phyloP scores from a whole-genome alignment of 805 yeast species.

The Candida glaebosa region DNA sequence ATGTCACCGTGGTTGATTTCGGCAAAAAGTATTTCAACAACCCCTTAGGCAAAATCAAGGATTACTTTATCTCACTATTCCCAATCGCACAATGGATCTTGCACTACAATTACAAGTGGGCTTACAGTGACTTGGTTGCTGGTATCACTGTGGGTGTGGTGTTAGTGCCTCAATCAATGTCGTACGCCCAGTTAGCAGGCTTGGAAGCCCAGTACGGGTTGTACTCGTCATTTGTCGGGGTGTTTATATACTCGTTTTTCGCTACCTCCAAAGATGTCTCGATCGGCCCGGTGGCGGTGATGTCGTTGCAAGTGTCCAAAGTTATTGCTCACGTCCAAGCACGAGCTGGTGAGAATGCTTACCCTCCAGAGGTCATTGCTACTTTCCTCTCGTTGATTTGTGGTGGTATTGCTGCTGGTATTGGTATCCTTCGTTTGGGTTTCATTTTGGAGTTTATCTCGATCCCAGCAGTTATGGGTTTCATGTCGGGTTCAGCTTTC shows the following conservation, averaged over 20 bases:
- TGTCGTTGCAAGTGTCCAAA: constrained; percentile 82
- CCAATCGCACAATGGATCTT: constrained; percentile 84
- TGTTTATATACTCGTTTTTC: constrained; percentile 80
- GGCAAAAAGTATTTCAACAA: constrained; percentile 22
- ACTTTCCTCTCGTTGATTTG: constrained; percentile 75
- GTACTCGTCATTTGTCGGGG: constrained; percentile 90
- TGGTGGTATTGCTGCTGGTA: constrained; percentile 80
- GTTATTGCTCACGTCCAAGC: constrained; percentile 62
- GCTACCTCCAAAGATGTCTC: constrained; percentile 96
- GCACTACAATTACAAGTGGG: constrained; percentile 79
- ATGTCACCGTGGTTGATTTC: constrained; percentile 33
- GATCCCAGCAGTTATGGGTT: constrained; percentile 88
- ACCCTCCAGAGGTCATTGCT: constrained; percentile 70
- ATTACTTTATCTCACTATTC: constrained; percentile 62
- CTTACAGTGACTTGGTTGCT: constrained; percentile 78
- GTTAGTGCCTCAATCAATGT: constrained; percentile 93
- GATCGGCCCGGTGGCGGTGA: constrained; percentile 96
- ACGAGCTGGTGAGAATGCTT: constrained; percentile 37
- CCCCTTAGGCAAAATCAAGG: constrained; percentile 37
- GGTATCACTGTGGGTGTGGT: constrained; percentile 94
- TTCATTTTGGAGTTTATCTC: constrained; percentile 87
- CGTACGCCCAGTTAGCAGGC: constrained; percentile 85
- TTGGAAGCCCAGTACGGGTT: constrained; percentile 81
- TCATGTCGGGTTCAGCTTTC: constrained; percentile 93
- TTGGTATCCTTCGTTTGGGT: constrained; percentile 81